These are phyloP conservation scores for Lasiodiplodia sp. DNA, from an alignment of 2,329 filamentous ascomycete species.

Conservation along the genomic window DNA sequence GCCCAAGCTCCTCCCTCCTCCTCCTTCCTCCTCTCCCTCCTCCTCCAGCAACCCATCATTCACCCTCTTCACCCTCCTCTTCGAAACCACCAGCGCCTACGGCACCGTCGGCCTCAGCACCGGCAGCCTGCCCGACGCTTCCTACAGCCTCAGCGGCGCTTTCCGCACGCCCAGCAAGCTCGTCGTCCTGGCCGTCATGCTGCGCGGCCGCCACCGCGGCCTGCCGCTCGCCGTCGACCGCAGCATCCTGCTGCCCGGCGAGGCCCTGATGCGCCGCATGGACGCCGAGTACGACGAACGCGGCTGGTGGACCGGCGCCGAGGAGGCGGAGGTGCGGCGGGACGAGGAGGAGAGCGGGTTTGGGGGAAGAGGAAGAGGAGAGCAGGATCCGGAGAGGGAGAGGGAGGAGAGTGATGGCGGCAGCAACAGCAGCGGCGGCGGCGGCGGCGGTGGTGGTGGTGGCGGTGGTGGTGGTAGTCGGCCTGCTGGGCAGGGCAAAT, in stretches of 20 bases:
- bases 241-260: constrained; percentile 42
- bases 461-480: neutral
- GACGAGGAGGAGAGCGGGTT: constrained; percentile 20
- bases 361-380: neutral
- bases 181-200: constrained; percentile 64
- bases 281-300: constrained; percentile 38
- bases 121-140: constrained; percentile 58
- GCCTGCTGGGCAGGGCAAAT: neutral
- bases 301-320: constrained; percentile 24
- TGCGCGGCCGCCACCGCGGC: constrained; percentile 46
- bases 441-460: no score
- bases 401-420: neutral
- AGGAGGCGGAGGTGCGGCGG: constrained; percentile 33
- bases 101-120: constrained; percentile 68
- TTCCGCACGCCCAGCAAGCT: constrained; percentile 65
- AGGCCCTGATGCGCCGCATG: constrained; percentile 45
- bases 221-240: constrained; percentile 42
- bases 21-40: neutral
- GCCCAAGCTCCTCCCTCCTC: constrained; percentile 51
- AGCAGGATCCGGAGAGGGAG: constrained; percentile 13
- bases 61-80: constrained; percentile 49
- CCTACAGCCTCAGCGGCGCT: constrained; percentile 63
- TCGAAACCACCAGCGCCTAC: constrained; percentile 66
- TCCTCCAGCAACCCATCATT: constrained; percentile 36
- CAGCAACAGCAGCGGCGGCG: no score